These are phyloP conservation scores for Fragaria ananassa DNA, from an alignment of 306 rosid genomes.

Conservation along the genomic window DNA sequence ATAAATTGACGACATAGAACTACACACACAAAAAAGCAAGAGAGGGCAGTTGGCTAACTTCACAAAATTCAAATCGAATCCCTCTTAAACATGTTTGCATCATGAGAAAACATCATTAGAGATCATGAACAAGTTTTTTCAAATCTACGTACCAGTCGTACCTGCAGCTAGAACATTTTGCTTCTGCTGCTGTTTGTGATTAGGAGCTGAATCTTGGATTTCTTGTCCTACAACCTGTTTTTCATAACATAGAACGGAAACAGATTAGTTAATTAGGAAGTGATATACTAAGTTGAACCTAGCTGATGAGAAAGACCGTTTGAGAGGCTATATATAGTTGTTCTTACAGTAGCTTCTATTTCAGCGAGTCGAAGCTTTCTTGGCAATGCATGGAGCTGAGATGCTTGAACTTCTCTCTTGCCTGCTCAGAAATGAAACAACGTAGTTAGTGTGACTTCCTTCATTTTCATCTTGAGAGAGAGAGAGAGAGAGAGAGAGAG, in stretches of 20 bases:
- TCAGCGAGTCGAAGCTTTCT: constrained; percentile 51
- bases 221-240: constrained; percentile 35
- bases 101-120: not conserved
- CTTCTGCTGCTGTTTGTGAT: constrained; percentile 22
- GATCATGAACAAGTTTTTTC: not conserved
- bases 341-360: constrained; percentile 33
- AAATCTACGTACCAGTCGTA: not conserved
- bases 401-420: constrained; percentile 21
- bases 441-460: not conserved
- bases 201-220: constrained; percentile 26
- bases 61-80: not conserved
- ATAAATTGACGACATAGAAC: not conserved
- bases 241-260: not conserved
- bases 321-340: not conserved
- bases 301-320: not conserved
- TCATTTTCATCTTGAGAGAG: not conserved
- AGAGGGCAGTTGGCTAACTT: not conserved
- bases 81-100: not conserved
- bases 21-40: not conserved
- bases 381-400: constrained; percentile 38
- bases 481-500: not conserved
- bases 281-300: not conserved
- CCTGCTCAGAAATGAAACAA: constrained; percentile 16
- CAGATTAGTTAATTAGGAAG: not conserved
- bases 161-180: constrained; percentile 31